These are phyloP conservation scores for Thelonectria discophora DNA, from an alignment of 2,329 filamentous ascomycete genomes.

Conservation along the genomic window DNA sequence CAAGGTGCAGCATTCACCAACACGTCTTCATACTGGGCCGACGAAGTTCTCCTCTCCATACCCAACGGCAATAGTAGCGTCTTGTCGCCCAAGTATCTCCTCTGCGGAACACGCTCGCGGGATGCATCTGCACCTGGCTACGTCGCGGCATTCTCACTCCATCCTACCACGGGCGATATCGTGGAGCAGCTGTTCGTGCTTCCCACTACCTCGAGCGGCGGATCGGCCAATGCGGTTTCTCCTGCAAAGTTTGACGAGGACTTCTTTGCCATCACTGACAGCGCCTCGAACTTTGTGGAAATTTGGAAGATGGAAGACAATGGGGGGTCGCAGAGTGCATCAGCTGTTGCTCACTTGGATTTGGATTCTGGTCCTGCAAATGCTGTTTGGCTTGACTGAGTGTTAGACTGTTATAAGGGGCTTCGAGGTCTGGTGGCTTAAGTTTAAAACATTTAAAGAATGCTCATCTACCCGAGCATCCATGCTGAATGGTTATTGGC, in stretches of 20 bases:
- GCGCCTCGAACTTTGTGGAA: constrained; percentile 16
- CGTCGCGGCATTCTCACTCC: constrained; percentile 8
- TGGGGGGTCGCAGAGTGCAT: background rate
- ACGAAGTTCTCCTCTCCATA: constrained; percentile 14
- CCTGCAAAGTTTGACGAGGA: constrained; percentile 24
- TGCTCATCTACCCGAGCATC: too few species aligned
- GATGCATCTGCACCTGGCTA: constrained; percentile 6
- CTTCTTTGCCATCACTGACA: constrained; percentile 28
- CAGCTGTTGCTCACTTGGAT: constrained; percentile 10
- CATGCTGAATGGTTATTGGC: too few species aligned
- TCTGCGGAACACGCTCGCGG: constrained; percentile 12
- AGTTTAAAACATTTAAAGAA: too few species aligned
- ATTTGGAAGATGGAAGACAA: constrained; percentile 11
- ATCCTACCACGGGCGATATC: constrained; percentile 1
- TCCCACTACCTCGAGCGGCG: constrained; percentile 22
- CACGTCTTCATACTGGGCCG: constrained; percentile 19
- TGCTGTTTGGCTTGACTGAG: constrained; percentile 12
- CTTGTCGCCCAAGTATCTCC: constrained; percentile 11
- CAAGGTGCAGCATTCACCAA: constrained; percentile 9
- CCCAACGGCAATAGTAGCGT: background rate
- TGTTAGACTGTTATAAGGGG: too few species aligned
- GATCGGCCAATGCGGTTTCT: constrained; percentile 24
- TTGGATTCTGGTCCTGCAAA: constrained; percentile 13
- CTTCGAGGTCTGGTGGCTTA: too few species aligned
- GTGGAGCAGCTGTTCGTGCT: constrained; percentile 16